These are phyloP conservation scores for Gossypium anomalum DNA, from an alignment of 345 rosid species.

Conservation along the genomic window DNA sequence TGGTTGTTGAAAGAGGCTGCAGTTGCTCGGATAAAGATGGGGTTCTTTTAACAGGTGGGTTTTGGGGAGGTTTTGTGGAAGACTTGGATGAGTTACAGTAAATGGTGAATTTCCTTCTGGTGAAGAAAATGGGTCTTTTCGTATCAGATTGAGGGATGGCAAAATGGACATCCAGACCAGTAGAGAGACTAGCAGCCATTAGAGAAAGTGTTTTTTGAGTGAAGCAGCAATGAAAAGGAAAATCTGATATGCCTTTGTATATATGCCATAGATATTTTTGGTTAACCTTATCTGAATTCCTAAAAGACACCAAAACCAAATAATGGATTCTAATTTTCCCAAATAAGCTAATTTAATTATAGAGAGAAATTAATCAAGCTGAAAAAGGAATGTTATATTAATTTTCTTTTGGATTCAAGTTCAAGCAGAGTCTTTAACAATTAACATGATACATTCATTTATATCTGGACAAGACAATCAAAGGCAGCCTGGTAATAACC, in stretches of 20 bases:
- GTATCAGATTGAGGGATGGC: conserved; percentile 33
- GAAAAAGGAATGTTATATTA: neutral
- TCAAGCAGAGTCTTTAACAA: conserved; percentile 27
- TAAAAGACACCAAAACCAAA: neutral
- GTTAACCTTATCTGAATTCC: conserved; percentile 34
- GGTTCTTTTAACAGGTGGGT: conserved; percentile 29
- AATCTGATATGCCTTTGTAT: neutral
- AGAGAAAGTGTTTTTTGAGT: neutral
- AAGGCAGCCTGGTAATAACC: conserved; percentile 54
- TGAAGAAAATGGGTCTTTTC: conserved; percentile 36
- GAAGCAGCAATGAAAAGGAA: neutral
- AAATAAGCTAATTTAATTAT: neutral
- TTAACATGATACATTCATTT: conserved; percentile 44
- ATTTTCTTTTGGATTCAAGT: conserved; percentile 31
- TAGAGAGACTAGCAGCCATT: conserved; percentile 58
- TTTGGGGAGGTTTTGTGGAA: conserved; percentile 31
- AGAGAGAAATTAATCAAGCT: neutral
- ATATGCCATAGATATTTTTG: conserved; percentile 23
- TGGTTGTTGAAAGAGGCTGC: conserved; percentile 65
- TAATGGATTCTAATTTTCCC: neutral
- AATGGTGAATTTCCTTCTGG: conserved; percentile 34
- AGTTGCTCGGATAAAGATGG: conserved; percentile 85
- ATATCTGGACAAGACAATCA: conserved; percentile 34
- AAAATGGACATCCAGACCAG: conserved; percentile 52
- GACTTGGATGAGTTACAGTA: conserved; percentile 35